A percentile compares a stretch with the other conserved stretches of the same genome.
Conservation (phyloP, 768 basidiomycete genomes). For the Lactarius sanguifluus region DNA sequence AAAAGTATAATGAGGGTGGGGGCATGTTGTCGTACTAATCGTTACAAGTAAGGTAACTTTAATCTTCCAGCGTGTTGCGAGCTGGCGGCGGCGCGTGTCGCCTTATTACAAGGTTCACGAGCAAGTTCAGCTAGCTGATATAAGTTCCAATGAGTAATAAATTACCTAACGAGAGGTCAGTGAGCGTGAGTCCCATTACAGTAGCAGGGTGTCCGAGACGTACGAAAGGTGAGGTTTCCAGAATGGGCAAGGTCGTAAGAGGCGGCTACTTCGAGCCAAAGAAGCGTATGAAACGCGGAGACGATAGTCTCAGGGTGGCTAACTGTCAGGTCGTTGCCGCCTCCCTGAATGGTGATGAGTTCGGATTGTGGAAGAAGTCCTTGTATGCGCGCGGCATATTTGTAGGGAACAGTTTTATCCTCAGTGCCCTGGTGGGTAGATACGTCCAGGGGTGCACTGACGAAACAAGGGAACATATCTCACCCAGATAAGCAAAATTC, state of each 20-base stretch:
- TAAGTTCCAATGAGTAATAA: conserved; percentile 13
- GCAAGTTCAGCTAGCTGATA: conserved; percentile 13
- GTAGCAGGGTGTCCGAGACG: background rate
- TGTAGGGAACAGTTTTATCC: conserved; percentile 55
- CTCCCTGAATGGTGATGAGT: conserved; percentile 50
- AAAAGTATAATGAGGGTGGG: background rate
- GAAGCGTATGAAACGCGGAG: conserved; percentile 25
- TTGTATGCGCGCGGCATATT: conserved; percentile 51
- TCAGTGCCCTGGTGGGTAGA: conserved; percentile 49
- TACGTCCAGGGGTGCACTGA: background rate
- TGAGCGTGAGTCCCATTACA: background rate
- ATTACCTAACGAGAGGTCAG: conserved; percentile 15
- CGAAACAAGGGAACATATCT: conserved; percentile 26
- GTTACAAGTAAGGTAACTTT: conserved; percentile 14
- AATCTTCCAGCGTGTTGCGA: conserved; percentile 1
- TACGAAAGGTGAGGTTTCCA: conserved; percentile 18
- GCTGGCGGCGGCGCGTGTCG: background rate
- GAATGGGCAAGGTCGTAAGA: background rate
- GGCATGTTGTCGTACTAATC: conserved; percentile 7
- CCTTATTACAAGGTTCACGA: conserved; percentile 11
- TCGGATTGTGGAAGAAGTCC: conserved; percentile 46
- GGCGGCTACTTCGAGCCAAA: conserved; percentile 18
- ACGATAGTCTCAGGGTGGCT: conserved; percentile 29
- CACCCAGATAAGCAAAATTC: conserved; percentile 67
- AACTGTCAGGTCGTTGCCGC: conserved; percentile 47